These are phyloP conservation scores for Carex sylvatica DNA, from an alignment of 202 grass and related monocot genomes.

Conservation along the genomic window DNA sequence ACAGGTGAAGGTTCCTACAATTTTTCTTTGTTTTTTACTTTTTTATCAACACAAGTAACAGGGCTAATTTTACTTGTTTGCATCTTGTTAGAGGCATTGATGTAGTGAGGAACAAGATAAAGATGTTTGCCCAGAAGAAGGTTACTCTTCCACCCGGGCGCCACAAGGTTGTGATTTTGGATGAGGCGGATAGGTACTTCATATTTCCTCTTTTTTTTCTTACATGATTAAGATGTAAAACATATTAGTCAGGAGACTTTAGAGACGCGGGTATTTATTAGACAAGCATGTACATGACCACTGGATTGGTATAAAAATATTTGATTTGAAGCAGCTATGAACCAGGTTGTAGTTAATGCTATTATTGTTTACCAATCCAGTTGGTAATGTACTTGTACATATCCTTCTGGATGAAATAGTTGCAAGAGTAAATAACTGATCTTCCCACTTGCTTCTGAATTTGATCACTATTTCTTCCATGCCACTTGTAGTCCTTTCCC, in stretches of 20 bases:
- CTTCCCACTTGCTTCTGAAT: not conserved
- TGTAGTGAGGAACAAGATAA: slow-evolving; percentile 95
- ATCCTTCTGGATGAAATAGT: not conserved
- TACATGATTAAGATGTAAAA: not conserved
- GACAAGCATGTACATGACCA: not conserved
- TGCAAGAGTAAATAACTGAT: not conserved
- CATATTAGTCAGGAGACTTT: not conserved
- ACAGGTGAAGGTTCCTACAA: slow-evolving; percentile 46
- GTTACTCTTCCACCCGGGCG: slow-evolving; percentile 70
- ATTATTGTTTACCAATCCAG: not conserved
- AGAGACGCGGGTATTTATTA: not conserved
- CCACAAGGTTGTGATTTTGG: slow-evolving; percentile 88
- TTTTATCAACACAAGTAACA: not conserved
- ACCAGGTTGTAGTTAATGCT: not conserved
- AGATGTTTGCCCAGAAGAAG: slow-evolving; percentile 99
- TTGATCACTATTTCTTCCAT: not conserved
- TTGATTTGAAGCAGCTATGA: not conserved
- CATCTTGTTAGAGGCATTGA: slow-evolving; percentile 67
- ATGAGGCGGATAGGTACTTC: slow-evolving; percentile 88
- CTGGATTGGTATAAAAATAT: not conserved
- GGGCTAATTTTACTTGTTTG: not conserved
- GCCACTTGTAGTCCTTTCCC: too few species aligned
- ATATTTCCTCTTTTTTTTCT: not conserved
- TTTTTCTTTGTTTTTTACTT: not conserved
- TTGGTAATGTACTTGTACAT: not conserved